Evolutionary conservation across 352 stramenopile genomes (phyloP).

Genomic region (Phytophthora kernoviae): DNA sequence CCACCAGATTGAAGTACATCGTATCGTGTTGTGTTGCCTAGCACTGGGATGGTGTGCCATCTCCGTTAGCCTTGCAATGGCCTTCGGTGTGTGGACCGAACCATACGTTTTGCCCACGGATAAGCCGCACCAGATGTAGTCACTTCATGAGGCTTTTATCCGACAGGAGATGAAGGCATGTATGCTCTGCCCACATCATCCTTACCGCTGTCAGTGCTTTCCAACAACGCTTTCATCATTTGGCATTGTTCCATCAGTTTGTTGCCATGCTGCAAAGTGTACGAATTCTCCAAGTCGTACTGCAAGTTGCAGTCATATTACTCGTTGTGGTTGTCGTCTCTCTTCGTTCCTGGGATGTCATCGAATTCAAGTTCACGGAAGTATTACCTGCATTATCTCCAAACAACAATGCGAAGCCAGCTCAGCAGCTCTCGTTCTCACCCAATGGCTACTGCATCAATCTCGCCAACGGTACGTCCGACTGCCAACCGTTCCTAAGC

Average conservation of each 20-base stretch:
- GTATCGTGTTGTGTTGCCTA: too few relatives aligned
- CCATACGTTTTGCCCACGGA: too few relatives aligned
- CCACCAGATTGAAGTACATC: too few relatives aligned
- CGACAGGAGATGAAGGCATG: background rate
- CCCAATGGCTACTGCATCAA: conserved; percentile 53
- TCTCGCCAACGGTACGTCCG: conserved; percentile 32
- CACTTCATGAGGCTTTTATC: conserved; percentile 1
- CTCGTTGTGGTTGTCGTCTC: conserved; percentile 30
- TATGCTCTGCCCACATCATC: background rate
- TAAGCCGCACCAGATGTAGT: conserved; percentile 3
- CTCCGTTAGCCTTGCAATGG: too few relatives aligned
- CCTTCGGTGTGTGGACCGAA: too few relatives aligned
- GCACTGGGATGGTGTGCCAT: too few relatives aligned
- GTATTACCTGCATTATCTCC: background rate
- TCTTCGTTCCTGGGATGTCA: conserved; percentile 42
- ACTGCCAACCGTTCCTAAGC: conserved; percentile 50
- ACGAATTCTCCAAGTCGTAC: conserved; percentile 18
- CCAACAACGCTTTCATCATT: background rate
- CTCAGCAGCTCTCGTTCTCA: conserved; percentile 42
- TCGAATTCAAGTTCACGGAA: conserved; percentile 24
- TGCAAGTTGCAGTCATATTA: conserved; percentile 34
- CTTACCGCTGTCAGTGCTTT: background rate
- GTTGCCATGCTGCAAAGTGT: conserved; percentile 24
- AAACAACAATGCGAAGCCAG: background rate
- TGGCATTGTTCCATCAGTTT: conserved; percentile 1